These are phyloP conservation scores for Quercus dentata DNA, from an alignment of 306 rosid species.

Conservation along the genomic window DNA sequence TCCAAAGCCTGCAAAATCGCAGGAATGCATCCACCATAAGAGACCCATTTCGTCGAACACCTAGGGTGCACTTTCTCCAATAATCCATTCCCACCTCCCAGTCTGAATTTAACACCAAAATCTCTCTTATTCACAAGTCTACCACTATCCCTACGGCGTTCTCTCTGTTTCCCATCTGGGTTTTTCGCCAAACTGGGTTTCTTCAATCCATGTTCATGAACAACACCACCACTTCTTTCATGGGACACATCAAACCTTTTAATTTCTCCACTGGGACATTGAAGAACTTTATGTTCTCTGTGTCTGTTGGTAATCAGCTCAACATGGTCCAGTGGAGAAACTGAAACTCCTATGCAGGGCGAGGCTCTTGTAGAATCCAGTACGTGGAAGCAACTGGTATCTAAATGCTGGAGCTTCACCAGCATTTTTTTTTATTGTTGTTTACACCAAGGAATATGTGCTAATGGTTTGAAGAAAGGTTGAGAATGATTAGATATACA, in stretches of 20 bases:
- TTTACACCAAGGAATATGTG: background rate
- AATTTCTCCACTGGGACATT: conserved; percentile 26
- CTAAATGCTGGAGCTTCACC: conserved; percentile 51
- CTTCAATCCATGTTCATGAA: conserved; percentile 27
- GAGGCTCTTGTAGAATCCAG: conserved; percentile 26
- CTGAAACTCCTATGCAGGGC: conserved; percentile 29
- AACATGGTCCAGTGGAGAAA: conserved; percentile 41
- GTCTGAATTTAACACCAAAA: background rate
- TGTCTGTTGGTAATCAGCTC: conserved; percentile 24
- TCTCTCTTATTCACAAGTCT: conserved; percentile 14
- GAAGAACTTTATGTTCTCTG: conserved; percentile 24
- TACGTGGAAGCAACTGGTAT: conserved; percentile 39
- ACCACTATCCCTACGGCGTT: background rate
- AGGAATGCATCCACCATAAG: conserved; percentile 60
- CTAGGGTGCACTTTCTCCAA: conserved; percentile 44
- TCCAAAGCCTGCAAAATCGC: conserved; percentile 58
- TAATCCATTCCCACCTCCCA: background rate
- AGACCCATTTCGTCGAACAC: conserved; percentile 64
- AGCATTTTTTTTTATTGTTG: conserved; percentile 30
- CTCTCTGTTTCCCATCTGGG: conserved; percentile 21
- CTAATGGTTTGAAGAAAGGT: background rate
- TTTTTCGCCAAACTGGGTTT: conserved; percentile 26
- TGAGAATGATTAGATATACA: background rate
- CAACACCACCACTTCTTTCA: background rate
- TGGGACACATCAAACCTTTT: conserved; percentile 20